phyloP scores from a whole-genome alignment of 768 basidiomycete species.

The Megacollybia marginata region DNA sequence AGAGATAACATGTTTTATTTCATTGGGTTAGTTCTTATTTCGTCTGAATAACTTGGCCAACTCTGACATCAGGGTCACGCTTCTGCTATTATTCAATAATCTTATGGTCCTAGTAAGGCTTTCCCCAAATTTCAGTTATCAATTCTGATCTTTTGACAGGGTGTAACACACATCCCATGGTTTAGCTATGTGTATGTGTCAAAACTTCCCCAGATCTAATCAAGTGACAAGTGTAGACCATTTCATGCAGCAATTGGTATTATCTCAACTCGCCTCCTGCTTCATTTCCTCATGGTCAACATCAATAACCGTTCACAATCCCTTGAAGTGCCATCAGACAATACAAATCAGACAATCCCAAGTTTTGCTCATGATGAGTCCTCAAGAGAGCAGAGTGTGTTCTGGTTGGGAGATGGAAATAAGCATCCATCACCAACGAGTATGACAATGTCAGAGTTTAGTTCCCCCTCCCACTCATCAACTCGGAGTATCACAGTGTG shows the following conservation, averaged over 20 bases:
- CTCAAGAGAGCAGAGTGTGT: too few relatives aligned
- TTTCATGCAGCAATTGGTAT: too few relatives aligned
- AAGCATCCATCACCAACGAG: too few relatives aligned
- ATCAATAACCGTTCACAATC: too few relatives aligned
- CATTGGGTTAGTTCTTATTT: slow-evolving; percentile 23
- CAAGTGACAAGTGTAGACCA: slow-evolving; percentile 15
- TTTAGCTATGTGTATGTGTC: slow-evolving; percentile 34
- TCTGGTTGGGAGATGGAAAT: too few relatives aligned
- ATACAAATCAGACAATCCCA: too few relatives aligned
- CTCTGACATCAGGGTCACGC: slow-evolving; percentile 22
- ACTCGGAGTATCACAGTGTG: too few relatives aligned
- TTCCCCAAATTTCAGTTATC: neutral
- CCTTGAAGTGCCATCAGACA: too few relatives aligned
- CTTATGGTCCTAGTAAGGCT: slow-evolving; percentile 33
- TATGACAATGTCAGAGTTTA: too few relatives aligned
- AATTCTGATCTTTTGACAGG: slow-evolving; percentile 15
- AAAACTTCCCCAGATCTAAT: neutral
- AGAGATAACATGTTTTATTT: slow-evolving; percentile 40
- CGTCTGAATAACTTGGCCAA: neutral
- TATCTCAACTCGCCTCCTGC: slow-evolving; percentile 38
- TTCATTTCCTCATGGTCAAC: slow-evolving; percentile 38
- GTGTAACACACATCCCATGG: slow-evolving; percentile 38
- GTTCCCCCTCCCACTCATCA: too few relatives aligned
- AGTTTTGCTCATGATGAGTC: too few relatives aligned
- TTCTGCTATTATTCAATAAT: too few relatives aligned